These are phyloP conservation scores for Perkinsus marinus DNA, from an alignment of 169 alveolate genomes.

Conservation along the genomic window DNA sequence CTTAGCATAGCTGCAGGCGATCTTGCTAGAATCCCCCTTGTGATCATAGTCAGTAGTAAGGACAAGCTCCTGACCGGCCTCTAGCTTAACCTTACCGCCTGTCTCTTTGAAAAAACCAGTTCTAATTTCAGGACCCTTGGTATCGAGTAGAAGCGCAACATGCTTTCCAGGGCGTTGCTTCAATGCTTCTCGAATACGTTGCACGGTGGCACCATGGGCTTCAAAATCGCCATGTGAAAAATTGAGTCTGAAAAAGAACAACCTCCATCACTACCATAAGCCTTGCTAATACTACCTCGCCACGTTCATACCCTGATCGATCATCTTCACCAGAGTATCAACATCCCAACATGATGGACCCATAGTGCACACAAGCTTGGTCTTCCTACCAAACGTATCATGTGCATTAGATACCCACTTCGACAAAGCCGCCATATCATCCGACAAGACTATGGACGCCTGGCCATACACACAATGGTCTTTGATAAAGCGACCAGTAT, in stretches of 20 bases:
- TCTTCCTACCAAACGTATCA: slow-evolving; percentile 58
- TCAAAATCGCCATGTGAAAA: slow-evolving; percentile 96
- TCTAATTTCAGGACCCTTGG: slow-evolving; percentile 99
- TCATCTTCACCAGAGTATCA: slow-evolving; percentile 74
- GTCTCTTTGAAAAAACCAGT: slow-evolving; percentile 83
- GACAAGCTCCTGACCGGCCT: slow-evolving; percentile 76
- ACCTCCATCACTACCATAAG: too few relatives aligned
- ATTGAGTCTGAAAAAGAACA: slow-evolving; percentile 63
- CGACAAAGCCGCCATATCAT: too few relatives aligned
- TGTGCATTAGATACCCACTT: slow-evolving; percentile 2
- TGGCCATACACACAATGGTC: too few relatives aligned
- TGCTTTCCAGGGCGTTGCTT: slow-evolving; percentile 77
- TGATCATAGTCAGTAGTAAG: slow-evolving; percentile 82
- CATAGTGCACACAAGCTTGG: slow-evolving; percentile 92
- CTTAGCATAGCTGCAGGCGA: slow-evolving; percentile 80
- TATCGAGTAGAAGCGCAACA: slow-evolving; percentile 86
- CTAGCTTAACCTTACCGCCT: slow-evolving; percentile 59
- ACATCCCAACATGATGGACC: slow-evolving; percentile 89
- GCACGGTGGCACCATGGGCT: slow-evolving; percentile 72
- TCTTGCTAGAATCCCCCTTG: slow-evolving; percentile 73
- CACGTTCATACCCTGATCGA: slow-evolving; percentile 89
- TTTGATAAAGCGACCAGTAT: too few relatives aligned
- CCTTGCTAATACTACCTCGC: slow-evolving; percentile 27
- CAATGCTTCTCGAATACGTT: slow-evolving; percentile 71
- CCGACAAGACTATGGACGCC: too few relatives aligned